Base-by-base conservation (phyloP, 805 yeast genomes). In the Starmerella powellii region DNA sequence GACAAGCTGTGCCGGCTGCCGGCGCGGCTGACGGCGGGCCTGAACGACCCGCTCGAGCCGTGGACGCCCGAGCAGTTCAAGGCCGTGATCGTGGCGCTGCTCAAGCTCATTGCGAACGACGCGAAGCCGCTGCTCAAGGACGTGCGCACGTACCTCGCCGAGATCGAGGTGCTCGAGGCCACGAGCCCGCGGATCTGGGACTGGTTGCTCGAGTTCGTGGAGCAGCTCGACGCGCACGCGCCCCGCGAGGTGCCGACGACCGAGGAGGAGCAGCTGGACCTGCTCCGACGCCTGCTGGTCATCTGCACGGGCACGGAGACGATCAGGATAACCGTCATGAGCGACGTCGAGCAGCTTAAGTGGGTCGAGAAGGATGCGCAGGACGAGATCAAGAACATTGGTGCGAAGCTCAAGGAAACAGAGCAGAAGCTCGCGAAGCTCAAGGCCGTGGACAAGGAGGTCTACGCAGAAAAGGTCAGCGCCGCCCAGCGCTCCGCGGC, bases 11-110 rank as follows among this genome's bases (percentile, higher is more conserved):
- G 64, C 37, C 49, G 60, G 8, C 44, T 63, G 28, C 61, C 65
- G 3, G 39, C 58, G 17, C 49, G 65, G 42, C 58, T 60, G 29
- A 47, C 58, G 1, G 43, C 59, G 11, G 44, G 54, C 4, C 45
- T 64, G 31, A 60, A 62, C 45, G 67, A 64, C 38, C 62, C 63
- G 15, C 48, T 58, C 5, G 48, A 47, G 26, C 53, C 51, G n/a
- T 64, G 67, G 66, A 50, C 55, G 38, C 62, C 57, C 36, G 55
- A 56, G 40, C 48, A 62, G 33, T 57, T 53, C 50, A 63, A 63
- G 46, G 52, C 60, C n/a, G 53, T 59, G 15, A 47, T 55, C 10
- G 47, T 56, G 6, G 46, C 61, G 11, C 48, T 63, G 26, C 42
- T 64, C 31, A 39, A 55, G 24, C 49, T 63, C 8, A 48, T 64